phyloP scores from a whole-genome alignment of 2,329 filamentous ascomycete genomes.

The Chrysoporthe puriensis region DNA sequence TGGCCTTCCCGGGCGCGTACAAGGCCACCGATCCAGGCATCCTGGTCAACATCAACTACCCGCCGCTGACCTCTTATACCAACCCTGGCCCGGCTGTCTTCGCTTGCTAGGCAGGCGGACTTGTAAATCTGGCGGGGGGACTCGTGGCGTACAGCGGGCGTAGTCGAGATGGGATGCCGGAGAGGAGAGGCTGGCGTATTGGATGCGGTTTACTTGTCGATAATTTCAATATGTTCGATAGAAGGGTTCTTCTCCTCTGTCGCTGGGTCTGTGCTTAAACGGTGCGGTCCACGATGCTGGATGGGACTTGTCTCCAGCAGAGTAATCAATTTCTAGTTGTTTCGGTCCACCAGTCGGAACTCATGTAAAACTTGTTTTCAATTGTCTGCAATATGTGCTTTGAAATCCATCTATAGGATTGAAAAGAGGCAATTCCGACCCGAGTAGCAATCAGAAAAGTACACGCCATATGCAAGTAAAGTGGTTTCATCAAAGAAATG shows the following conservation, averaged over 20 bases:
- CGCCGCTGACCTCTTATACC: slow-evolving; percentile 32
- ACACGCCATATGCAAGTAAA: slow-evolving; percentile 8
- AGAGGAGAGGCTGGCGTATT: neutral
- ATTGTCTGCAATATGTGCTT: slow-evolving; percentile 4
- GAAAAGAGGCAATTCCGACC: neutral
- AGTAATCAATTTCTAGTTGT: too few species aligned
- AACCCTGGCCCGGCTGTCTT: slow-evolving; percentile 29
- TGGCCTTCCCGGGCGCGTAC: slow-evolving; percentile 33
- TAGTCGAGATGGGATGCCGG: neutral
- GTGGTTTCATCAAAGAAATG: neutral
- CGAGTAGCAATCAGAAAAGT: neutral
- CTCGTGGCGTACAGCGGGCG: neutral
- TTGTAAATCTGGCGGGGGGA: neutral
- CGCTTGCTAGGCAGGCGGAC: neutral
- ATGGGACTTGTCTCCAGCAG: too few species aligned
- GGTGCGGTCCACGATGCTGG: too few species aligned
- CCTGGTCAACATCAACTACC: slow-evolving; percentile 35
- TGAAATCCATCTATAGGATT: neutral
- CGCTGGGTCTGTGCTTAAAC: too few species aligned
- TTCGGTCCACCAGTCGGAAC: neutral
- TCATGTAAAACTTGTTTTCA: neutral
- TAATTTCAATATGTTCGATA: neutral
- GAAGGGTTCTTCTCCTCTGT: neutral
- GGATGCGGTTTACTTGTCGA: neutral
- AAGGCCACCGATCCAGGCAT: slow-evolving; percentile 32